Percentiles rank a stretch among this genome's conserved stretches.
Conservation (phyloP, 495 filamentous ascomycete species). For the Xylaria venustula region DNA sequence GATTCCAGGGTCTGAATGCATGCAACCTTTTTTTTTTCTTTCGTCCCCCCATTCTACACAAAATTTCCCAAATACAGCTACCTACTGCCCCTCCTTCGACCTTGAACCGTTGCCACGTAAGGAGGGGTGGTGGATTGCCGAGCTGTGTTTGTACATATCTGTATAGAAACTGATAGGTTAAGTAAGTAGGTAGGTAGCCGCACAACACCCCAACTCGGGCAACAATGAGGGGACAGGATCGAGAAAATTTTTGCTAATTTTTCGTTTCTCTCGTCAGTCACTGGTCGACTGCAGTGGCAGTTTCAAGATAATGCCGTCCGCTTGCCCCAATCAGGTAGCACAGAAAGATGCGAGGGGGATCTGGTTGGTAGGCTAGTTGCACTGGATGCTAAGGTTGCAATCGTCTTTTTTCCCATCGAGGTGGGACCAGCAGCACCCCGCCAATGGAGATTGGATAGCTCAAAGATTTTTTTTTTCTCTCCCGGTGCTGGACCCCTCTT, state of each 20-base stretch:
- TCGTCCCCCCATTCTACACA: background rate
- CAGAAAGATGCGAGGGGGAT: background rate
- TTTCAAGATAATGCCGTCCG: background rate
- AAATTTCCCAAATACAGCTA: background rate
- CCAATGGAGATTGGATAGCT: slow-evolving; percentile 11
- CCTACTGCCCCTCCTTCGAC: background rate
- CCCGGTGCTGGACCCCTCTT: background rate
- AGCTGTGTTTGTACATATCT: too few relatives aligned
- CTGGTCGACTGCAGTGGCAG: background rate
- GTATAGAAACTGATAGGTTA: too few relatives aligned
- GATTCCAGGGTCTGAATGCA: slow-evolving; percentile 2
- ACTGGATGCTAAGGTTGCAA: background rate
- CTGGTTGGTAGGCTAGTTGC: too few relatives aligned
- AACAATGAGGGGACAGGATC: background rate
- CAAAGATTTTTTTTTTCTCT: slow-evolving; percentile 6
- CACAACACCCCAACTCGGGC: too few relatives aligned
- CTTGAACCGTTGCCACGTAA: slow-evolving; percentile 8
- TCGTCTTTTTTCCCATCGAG: background rate
- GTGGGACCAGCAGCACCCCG: slow-evolving; percentile 12
- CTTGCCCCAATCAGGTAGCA: slow-evolving; percentile 3
- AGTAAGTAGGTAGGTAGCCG: background rate
- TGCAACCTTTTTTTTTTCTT: background rate
- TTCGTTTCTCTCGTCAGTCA: background rate
- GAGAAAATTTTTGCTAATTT: slow-evolving; percentile 11
- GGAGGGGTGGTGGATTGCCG: background rate